A percentile compares a stretch with the other conserved stretches of the same genome.
These are phyloP conservation scores for Rutstroemia sp. DNA, from an alignment of 2,329 filamentous ascomycete species.

Conservation along the genomic window DNA sequence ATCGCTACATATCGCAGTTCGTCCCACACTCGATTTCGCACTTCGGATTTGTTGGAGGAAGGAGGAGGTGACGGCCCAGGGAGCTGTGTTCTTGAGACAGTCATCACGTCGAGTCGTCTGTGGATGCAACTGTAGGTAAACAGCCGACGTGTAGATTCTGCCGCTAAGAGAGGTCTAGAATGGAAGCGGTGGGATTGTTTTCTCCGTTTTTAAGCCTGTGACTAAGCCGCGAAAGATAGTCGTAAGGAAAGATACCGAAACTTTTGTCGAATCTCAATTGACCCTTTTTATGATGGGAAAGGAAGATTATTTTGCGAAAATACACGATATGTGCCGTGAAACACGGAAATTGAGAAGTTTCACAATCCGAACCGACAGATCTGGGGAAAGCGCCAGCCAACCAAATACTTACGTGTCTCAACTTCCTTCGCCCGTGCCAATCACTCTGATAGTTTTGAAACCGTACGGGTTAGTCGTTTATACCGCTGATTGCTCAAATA, in stretches of 20 bases:
- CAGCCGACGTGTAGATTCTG: neutral
- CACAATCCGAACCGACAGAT: neutral
- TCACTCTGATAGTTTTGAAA: no score
- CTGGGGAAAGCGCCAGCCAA: neutral
- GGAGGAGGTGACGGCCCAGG: neutral
- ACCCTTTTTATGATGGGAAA: neutral
- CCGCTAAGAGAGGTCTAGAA: neutral
- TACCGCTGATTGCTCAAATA: neutral
- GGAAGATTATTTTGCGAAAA: neutral
- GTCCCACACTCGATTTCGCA: constrained; percentile 27
- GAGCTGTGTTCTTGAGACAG: constrained; percentile 1
- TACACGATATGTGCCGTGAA: neutral
- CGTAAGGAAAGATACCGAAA: neutral
- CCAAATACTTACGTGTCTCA: neutral
- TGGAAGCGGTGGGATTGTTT: neutral
- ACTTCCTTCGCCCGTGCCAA: neutral
- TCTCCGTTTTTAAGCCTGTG: neutral
- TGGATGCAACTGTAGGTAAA: neutral
- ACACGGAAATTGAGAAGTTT: constrained; percentile 4
- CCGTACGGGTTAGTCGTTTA: neutral
- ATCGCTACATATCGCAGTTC: constrained; percentile 32
- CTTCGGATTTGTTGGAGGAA: constrained; percentile 3
- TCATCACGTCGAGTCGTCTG: neutral
- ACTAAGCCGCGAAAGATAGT: constrained; percentile 1
- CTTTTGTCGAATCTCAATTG: neutral